Conservation (phyloP, 2,329 filamentous ascomycete species). For the Pseudopyrenochaeta lycopersici region DNA sequence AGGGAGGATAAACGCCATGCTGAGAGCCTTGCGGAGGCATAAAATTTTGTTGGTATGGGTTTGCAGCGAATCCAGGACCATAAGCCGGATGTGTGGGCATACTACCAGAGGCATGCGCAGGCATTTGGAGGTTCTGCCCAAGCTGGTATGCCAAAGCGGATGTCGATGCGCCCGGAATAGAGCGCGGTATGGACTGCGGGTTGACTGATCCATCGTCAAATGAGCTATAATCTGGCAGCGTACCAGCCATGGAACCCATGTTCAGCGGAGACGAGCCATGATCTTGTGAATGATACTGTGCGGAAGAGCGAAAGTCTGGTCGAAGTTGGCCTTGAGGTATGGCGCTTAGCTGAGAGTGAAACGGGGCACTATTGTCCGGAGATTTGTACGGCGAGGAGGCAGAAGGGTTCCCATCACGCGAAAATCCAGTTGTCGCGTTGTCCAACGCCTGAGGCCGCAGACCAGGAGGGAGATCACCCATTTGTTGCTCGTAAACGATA, state of each 20-base stretch:
- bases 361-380: slow-evolving; percentile 39
- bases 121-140: slow-evolving; percentile 50
- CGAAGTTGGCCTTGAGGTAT: slow-evolving; percentile 40
- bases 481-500: slow-evolving; percentile 49
- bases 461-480: slow-evolving; percentile 50
- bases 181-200: slow-evolving; percentile 37
- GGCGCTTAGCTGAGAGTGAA: slow-evolving; percentile 49
- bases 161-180: slow-evolving; percentile 49
- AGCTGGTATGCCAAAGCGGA: slow-evolving; percentile 53
- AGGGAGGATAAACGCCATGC: slow-evolving; percentile 32
- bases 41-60: slow-evolving; percentile 41
- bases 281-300: slow-evolving; percentile 37
- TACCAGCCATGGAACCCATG: slow-evolving; percentile 47
- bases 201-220: slow-evolving; percentile 24
- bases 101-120: slow-evolving; percentile 27
- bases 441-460: slow-evolving; percentile 42
- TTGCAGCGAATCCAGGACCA: slow-evolving; percentile 33
- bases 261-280: slow-evolving; percentile 41
- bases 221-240: slow-evolving; percentile 47
- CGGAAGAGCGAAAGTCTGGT: slow-evolving; percentile 38
- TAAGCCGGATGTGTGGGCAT: slow-evolving; percentile 38
- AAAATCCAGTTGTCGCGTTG: slow-evolving; percentile 36
- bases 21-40: slow-evolving; percentile 34
- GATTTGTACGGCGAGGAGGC: slow-evolving; percentile 27
- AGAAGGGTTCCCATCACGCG: slow-evolving; percentile 34